Base-by-base conservation (phyloP, 1,284 basidiomycete genomes). In the Leccinum angustisporum region DNA sequence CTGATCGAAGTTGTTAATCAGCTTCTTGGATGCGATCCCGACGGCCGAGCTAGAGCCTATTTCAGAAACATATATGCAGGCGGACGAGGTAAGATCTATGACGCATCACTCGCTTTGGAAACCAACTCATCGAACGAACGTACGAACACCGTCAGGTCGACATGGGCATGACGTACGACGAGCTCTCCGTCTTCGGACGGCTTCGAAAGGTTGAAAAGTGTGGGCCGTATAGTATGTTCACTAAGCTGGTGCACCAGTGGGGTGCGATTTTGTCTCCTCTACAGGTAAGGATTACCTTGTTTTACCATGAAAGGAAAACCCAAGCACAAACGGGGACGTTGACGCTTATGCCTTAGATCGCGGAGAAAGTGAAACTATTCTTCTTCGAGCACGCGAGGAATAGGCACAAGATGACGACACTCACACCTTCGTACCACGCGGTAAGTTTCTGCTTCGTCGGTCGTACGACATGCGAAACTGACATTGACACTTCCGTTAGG, bases 121-220 rank as follows among this genome's bases (percentile, higher is more conserved):
- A 48, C 7, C 10, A 48, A 48, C 13, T 25, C 46, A 48, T 25
- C 7, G 13, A 48, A 25, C 46, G 21, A 48, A 48, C 9, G 50
- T 46, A 52, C 16, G 40, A 21, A 2, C 7, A 2, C 55, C 36
- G 27, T 11, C 56, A 93, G 90, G 94, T 88, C 10, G 97, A 98
- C 71, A 97, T 97, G 95, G 97, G 97, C 25, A 98, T 99, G 96
- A 98, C 97, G 1, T 99, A 99, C 75, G 94, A 99, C 70, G 97
- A 99, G 72, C 84, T 99, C 16, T 95, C 92, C 7, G 86, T 95
- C 30, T 97, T 96, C 70, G 97, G 97, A 33, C 83, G 95, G 36
- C 82, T 99, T 43, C 87, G 97, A 61, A 99, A 99, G 78, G 87
- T 97, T 34, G 94, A 96, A 70, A 98, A 98, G 78, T 96, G 94